Percentiles rank a stretch among this genome's conserved stretches.
These are phyloP conservation scores for Salix viminalis DNA, from an alignment of 345 rosid species.

Conservation along the genomic window DNA sequence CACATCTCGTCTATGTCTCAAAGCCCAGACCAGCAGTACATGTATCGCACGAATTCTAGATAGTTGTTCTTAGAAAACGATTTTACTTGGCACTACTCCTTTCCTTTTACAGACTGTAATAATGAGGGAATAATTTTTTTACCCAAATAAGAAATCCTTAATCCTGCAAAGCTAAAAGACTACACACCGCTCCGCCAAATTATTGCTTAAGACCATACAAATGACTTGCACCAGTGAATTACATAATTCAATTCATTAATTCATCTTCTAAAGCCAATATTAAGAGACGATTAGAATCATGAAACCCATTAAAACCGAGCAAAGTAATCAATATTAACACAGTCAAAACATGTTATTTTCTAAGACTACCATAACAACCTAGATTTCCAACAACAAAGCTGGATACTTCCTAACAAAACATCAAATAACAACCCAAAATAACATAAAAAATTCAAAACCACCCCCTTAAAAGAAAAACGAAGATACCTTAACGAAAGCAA, in stretches of 20 bases:
- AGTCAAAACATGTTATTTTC: background rate
- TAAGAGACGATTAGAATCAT: background rate
- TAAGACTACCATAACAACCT: background rate
- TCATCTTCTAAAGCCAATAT: background rate
- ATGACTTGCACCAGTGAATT: background rate
- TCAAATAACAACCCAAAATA: background rate
- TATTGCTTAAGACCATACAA: background rate
- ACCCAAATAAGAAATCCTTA: background rate
- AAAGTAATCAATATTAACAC: background rate
- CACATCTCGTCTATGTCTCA: background rate
- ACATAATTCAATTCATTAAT: background rate
- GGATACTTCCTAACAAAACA: background rate
- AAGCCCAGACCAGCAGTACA: background rate
- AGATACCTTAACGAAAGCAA: conserved; percentile 79
- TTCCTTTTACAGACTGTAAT: too few species aligned
- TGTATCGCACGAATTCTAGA: background rate
- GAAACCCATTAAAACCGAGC: background rate
- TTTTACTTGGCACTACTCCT: background rate
- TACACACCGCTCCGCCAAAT: background rate
- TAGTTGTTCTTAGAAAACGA: background rate
- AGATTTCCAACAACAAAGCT: background rate
- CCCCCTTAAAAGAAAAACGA: background rate
- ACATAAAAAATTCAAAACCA: background rate
- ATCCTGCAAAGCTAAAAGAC: too few species aligned
- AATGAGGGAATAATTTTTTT: too few species aligned